Percentiles rank a stretch among this genome's conserved stretches.
phyloP scores from a whole-genome alignment of 371 early-diverging fungal genomes.

The Saksenaea vasiformis region DNA sequence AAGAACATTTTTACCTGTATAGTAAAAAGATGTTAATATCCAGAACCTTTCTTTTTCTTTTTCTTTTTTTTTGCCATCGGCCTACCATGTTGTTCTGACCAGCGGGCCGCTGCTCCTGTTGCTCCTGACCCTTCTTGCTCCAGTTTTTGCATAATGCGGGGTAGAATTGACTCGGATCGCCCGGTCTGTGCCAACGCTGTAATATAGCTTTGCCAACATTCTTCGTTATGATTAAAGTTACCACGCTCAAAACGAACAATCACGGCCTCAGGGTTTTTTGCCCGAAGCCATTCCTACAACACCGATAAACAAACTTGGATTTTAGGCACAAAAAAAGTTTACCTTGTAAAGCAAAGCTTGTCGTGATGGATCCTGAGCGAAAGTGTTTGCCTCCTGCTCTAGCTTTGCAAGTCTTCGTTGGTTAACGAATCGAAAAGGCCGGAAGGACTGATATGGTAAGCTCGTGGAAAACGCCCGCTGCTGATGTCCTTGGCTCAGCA shows the following conservation, averaged over 20 bases:
- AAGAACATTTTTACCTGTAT: not conserved
- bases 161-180: conserved; percentile 64
- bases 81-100: conserved; percentile 7
- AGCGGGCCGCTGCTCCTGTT: not conserved
- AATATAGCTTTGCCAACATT: conserved; percentile 70
- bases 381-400: conserved; percentile 71
- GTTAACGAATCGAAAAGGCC: conserved; percentile 42
- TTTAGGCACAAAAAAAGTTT: conserved; percentile 1
- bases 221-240: conserved; percentile 64
- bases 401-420: conserved; percentile 58
- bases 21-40: not conserved
- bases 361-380: conserved; percentile 59
- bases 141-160: conserved; percentile 63
- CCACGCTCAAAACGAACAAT: conserved; percentile 75
- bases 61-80: not conserved
- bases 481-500: conserved; percentile 2
- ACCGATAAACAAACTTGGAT: not conserved
- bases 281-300: conserved; percentile 62
- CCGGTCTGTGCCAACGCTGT: conserved; percentile 69
- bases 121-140: conserved; percentile 42
- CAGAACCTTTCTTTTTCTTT: too few relatives aligned
- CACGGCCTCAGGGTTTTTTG: conserved; percentile 65
- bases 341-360: conserved; percentile 79
- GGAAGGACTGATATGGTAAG: conserved; percentile 4
- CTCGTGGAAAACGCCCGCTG: conserved; percentile 12